Evolutionary conservation across 2,329 filamentous ascomycete genomes (phyloP), one percentile per base, ranked within the genome.

Genomic region (Penicillium italicum): DNA sequence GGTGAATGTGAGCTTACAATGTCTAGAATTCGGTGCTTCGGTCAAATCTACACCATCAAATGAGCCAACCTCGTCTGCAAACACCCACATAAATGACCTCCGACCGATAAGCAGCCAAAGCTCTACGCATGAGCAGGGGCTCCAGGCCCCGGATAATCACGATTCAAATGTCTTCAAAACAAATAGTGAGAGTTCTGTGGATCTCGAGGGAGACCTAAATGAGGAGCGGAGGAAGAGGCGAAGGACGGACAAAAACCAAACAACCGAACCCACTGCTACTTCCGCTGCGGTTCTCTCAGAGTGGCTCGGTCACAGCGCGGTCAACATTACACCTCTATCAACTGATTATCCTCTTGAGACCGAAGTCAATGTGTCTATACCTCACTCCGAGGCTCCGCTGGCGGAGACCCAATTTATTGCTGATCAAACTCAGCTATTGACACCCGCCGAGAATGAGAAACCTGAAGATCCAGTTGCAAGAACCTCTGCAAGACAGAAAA

Each of bases 401-500:
- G 38, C 45, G 38, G 55, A 56, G 14, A 10, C 30, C 18, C 42
- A 50, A n/a, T 16, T 24, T 22, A 5, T 16, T 33, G 20, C 26
- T 20, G n/a, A 45, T 33, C 40, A 28, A n/a, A 12, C 24, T 4
- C 33, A 28, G 18, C 12, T 5, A 20, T 24, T n/a, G 28, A 24
- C 10, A 9, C 33, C 26, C 10, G 34, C 20, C 6, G 44, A 53
- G 4, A 18, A 36, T 3, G 26, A 43, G 20, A 52, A 41, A 31
- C 10, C 30, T n/a, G 33, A 53, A 16, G 16, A 4, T 8, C 48
- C 5, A n/a, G 0, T 12, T 24, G 20, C 24, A 56, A 56, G 50
- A 51, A 53, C 51, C 7, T 59, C 85, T 0, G 84, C 79, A 10
- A 56, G 57, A 45, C 74, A 77, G 4, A 88, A 85, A 55, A 71